Base-by-base conservation (phyloP, 1,284 basidiomycete genomes). In the Malassezia globosa region DNA sequence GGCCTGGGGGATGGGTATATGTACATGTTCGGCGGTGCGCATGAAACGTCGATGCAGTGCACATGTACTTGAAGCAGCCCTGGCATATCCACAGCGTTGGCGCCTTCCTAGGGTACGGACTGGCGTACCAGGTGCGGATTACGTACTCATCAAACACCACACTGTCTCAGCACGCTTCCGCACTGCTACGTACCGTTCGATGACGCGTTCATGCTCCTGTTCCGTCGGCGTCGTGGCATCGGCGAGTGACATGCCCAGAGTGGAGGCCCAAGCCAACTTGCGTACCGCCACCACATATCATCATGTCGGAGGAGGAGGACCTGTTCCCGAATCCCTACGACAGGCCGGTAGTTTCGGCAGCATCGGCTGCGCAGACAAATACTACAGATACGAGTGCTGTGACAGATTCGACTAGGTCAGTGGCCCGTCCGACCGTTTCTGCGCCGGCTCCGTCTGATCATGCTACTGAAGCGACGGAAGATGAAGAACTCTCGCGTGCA, bases 51-150 rank as follows among this genome's bases (percentile, higher is more conserved):
- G 54, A 49, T 34, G 61, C 55, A 2, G 63, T 61, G 25, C 54
- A 50, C 83, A 90, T 87, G 72, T 96, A 97, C 74, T 94, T 95
- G 81, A 96, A 94, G 75, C 92, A 97, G 48, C 83, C 79, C 54
- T 88, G 83, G 68, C 88, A 92, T 16, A 92, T 85, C 77, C 75
- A 69, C 19, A 70, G 55, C 45, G 48, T 45, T 24, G 61, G 54
- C 5, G 64, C 56, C 6, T 67, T 59, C 16, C 72, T 54, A 8
- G 66, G 66, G 50, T 70, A 72, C 1, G 70, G 70, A 25, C 64
- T 68, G 33, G 61, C 50, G 52, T 70, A 72, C 70, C 70, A 72
- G 3, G 69, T 59, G 47, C 63, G 65, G 47, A 72, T 72, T 27
- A 67, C 64, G 39, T 63, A 67, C 19, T 48, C 56, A 35, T 68